A percentile compares a stretch with the other conserved stretches of the same genome.
phyloP scores from a whole-genome alignment of 2,329 filamentous ascomycete genomes.

The Alternaria panax region DNA sequence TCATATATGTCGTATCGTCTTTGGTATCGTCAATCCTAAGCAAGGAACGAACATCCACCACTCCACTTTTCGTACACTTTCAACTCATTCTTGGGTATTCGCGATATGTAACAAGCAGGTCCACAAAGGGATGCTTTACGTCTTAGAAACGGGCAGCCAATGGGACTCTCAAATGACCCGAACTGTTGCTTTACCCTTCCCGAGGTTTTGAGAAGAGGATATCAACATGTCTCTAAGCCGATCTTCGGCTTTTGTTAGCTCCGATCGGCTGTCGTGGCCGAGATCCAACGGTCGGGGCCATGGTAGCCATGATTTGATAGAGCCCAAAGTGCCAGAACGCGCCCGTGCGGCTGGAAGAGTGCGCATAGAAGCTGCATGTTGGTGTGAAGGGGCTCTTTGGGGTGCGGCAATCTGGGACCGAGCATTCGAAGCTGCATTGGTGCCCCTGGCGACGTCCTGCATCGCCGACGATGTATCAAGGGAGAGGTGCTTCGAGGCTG shows the following conservation, averaged over 20 bases:
- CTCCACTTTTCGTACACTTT: not conserved
- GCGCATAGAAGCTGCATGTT: constrained; percentile 30
- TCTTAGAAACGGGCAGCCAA: not conserved
- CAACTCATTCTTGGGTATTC: not conserved
- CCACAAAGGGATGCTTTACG: not conserved
- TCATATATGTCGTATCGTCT: not conserved
- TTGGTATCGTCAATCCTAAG: not conserved
- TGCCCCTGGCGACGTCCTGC: constrained; percentile 28
- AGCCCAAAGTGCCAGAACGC: constrained; percentile 41
- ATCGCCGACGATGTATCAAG: constrained; percentile 41
- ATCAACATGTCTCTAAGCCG: constrained; percentile 44
- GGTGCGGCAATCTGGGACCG: constrained; percentile 22
- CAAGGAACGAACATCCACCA: not conserved
- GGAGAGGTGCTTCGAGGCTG: constrained; percentile 48
- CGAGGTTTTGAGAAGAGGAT: constrained; percentile 31
- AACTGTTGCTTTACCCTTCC: constrained; percentile 38
- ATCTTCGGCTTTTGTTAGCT: constrained; percentile 41
- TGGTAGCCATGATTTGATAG: constrained; percentile 46
- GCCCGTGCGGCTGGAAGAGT: constrained; percentile 30
- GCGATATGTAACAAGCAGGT: not conserved
- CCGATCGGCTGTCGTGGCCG: constrained; percentile 24
- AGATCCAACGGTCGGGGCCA: constrained; percentile 40
- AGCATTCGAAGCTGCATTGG: constrained; percentile 9
- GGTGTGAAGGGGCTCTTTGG: constrained; percentile 26
- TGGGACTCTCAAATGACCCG: constrained; percentile 25